These are phyloP conservation scores for Candolleomyces aberdarensis DNA, from an alignment of 768 basidiomycete species.

Conservation along the genomic window DNA sequence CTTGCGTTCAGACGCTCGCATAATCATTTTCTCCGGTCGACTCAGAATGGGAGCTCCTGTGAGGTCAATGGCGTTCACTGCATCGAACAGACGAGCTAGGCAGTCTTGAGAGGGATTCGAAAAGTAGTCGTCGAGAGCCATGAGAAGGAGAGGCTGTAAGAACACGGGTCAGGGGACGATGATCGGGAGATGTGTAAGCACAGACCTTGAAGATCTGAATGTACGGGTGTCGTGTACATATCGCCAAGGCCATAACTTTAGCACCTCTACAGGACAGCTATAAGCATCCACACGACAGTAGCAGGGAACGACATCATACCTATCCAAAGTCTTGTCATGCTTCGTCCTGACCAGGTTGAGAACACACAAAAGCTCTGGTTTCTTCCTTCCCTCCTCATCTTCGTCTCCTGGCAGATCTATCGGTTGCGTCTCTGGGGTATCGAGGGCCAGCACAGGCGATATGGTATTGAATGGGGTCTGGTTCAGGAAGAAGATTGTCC, in stretches of 20 bases:
- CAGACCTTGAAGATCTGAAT: constrained; percentile 93
- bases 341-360: constrained; percentile 90
- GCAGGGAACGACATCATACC: constrained; percentile 41
- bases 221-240: constrained; percentile 90
- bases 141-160: constrained; percentile 82
- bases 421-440: constrained; percentile 45
- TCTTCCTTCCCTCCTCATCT: constrained; percentile 21
- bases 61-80: constrained; percentile 89
- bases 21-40: constrained; percentile 80
- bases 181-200: background rate
- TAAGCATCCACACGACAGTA: background rate
- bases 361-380: constrained; percentile 73
- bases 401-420: constrained; percentile 34
- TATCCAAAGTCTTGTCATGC: constrained; percentile 77
- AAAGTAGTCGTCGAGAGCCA: constrained; percentile 96
- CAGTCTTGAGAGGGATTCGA: constrained; percentile 85
- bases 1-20: constrained; percentile 87
- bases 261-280: constrained; percentile 62
- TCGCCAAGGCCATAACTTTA: constrained; percentile 90
- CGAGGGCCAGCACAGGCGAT: constrained; percentile 74
- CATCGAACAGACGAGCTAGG: constrained; percentile 85
- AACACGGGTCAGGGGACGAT: too few relatives aligned
- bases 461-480: constrained; percentile 89
- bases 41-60: constrained; percentile 75
- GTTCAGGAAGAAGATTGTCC: constrained; percentile 98